Evolutionary conservation across 306 rosid genomes (phyloP).

Genomic region (Carpinus fangiana): DNA sequence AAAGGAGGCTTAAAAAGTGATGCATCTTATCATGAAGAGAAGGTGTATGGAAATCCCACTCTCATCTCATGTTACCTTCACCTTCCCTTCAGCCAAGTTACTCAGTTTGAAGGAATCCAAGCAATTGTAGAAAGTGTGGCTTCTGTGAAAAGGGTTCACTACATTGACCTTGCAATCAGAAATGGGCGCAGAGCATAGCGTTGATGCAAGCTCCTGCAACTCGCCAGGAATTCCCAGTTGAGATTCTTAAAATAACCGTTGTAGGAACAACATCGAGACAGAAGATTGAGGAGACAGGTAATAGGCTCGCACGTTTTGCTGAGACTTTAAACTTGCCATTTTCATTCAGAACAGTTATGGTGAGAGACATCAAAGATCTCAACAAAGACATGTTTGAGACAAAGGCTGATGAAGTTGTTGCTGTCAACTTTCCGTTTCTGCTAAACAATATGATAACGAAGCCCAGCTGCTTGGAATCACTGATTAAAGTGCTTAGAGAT

Average conservation of each 20-base stretch:
- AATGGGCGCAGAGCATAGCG: constrained; percentile 32
- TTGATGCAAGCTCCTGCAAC: constrained; percentile 42
- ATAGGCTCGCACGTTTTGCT: constrained; percentile 39
- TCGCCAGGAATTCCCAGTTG: constrained; percentile 20
- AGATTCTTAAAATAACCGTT: constrained; percentile 38
- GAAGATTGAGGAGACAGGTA: constrained; percentile 26
- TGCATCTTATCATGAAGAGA: background rate
- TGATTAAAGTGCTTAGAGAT: constrained; percentile 45
- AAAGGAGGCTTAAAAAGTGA: constrained; percentile 3
- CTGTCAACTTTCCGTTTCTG: constrained; percentile 27
- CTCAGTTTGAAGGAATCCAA: constrained; percentile 34
- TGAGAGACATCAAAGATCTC: constrained; percentile 47
- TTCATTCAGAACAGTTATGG: constrained; percentile 40
- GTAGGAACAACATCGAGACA: constrained; percentile 23
- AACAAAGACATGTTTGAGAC: constrained; percentile 42
- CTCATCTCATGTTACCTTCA: constrained; percentile 28
- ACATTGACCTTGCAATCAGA: constrained; percentile 38
- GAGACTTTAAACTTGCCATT: constrained; percentile 45
- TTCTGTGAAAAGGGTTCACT: constrained; percentile 34
- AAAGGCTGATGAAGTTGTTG: constrained; percentile 48
- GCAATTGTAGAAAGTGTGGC: constrained; percentile 37
- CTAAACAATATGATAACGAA: constrained; percentile 35
- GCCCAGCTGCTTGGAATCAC: constrained; percentile 45
- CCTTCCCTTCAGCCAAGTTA: constrained; percentile 34
- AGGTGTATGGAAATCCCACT: constrained; percentile 30